These are phyloP conservation scores for Globisporangium paroecandrum DNA, from an alignment of 352 stramenopile species.

Conservation along the genomic window DNA sequence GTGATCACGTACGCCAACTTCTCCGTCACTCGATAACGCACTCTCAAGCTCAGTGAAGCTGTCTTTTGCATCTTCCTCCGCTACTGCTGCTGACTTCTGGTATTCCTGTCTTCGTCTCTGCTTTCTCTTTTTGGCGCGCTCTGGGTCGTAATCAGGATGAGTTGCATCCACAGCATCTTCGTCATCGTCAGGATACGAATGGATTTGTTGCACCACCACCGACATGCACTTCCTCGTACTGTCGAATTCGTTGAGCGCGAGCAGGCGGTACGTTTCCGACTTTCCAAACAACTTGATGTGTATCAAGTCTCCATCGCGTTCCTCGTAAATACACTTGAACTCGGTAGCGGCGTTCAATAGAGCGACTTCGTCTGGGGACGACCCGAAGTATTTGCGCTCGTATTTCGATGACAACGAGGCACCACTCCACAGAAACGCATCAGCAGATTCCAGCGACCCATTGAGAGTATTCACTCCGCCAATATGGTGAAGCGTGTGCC, in stretches of 20 bases:
- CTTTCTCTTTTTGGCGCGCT: conserved; percentile 6
- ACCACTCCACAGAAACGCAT: conserved; percentile 14
- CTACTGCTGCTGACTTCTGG: neutral
- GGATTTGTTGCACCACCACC: conserved; percentile 62
- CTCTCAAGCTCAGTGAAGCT: conserved; percentile 30
- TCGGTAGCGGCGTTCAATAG: conserved; percentile 73
- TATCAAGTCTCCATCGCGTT: conserved; percentile 71
- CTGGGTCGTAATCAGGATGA: neutral
- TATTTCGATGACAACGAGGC: conserved; percentile 29
- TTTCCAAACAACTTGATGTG: conserved; percentile 76
- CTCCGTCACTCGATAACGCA: conserved; percentile 19
- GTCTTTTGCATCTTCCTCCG: conserved; percentile 19
- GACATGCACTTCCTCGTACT: conserved; percentile 87
- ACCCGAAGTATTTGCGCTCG: conserved; percentile 65
- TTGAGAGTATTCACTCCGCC: conserved; percentile 24
- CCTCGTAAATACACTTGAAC: conserved; percentile 80
- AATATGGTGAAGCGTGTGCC: conserved; percentile 18
- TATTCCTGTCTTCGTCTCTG: conserved; percentile 11
- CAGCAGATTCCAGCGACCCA: conserved; percentile 15
- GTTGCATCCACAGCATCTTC: neutral
- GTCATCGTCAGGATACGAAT: conserved; percentile 8
- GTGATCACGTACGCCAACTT: neutral
- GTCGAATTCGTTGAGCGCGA: conserved; percentile 86
- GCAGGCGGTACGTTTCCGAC: conserved; percentile 64
- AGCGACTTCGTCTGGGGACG: conserved; percentile 80